phyloP scores from a whole-genome alignment of 352 stramenopile species.

The Phytophthora colocasiae region DNA sequence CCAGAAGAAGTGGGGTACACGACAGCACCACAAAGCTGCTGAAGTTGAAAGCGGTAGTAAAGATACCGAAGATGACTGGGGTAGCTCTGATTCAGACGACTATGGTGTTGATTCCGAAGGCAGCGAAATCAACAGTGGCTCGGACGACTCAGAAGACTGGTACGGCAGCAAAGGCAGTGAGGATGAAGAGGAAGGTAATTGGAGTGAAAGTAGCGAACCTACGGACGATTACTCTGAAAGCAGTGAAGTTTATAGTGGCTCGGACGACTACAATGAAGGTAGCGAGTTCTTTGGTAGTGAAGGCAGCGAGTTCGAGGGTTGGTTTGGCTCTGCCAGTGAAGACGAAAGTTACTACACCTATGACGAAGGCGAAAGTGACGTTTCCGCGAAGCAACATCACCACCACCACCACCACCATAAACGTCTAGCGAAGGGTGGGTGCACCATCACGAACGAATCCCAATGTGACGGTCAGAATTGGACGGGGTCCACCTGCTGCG shows the following conservation, averaged over 20 bases:
- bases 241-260: background rate
- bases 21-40: conserved; percentile 3
- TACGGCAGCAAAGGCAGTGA: background rate
- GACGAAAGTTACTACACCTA: too few relatives aligned
- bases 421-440: background rate
- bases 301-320: background rate
- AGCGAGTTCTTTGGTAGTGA: background rate
- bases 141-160: background rate
- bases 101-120: background rate
- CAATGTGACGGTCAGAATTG: conserved; percentile 6
- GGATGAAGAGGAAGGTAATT: background rate
- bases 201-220: background rate
- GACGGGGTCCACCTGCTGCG: background rate
- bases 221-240: background rate
- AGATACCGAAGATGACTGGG: conserved; percentile 1
- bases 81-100: background rate
- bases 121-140: background rate
- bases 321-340: too few relatives aligned
- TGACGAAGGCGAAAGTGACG: too few relatives aligned
- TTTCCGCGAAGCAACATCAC: background rate
- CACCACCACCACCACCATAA: background rate
- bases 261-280: background rate
- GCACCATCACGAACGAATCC: conserved; percentile 15
- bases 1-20: conserved; percentile 5
- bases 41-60: background rate